Base-by-base conservation (phyloP, 1,284 basidiomycete genomes). In the Athelia psychrophila region DNA sequence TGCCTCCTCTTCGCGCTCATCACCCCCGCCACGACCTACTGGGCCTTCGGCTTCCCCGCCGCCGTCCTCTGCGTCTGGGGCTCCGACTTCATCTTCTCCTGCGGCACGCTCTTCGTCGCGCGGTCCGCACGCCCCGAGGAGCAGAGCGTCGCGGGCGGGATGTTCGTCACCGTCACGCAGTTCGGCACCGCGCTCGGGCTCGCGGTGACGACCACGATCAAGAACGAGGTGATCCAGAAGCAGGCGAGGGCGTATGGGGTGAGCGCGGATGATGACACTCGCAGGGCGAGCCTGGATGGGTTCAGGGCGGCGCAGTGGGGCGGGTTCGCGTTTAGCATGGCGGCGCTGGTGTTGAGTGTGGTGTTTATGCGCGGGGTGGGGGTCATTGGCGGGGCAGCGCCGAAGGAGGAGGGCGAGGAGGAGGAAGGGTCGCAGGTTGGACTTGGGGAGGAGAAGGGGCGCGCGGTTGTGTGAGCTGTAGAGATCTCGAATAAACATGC, bases 31-130 rank as follows among this genome's bases (percentile, higher is more conserved):
- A 71, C 71, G 4, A 64, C 76, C 1, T 90, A 82, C 63, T 88
- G 84, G 84, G 76, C 76, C 12, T 81, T 76, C 49, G 80, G 79
- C 36, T 87, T 90, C 69, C 83, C 85, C 23, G 78, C 81, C 2
- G 80, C 86, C 48, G 76, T 81, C 60, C 60, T 86, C 49, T 65
- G 72, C 19, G 83, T 85, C 30, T 74, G 83, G 27, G 85, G 85
- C 35, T 81, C 78, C 0, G 84, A 87, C 62, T 84, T 86, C 63
- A 77, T 83, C 20, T 85, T 81, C 64, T 69, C 84, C 0, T 72
- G 76, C 2, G 84, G 81, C 12, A 78, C 77, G 5, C 69, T 86
- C 32, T 87, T 84, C 59, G 75, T 87, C 49, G 78, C 84, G 1
- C 78, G 78, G 49, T 70, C 83, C 22, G 77, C 79, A 3, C 62